Base-by-base conservation (phyloP, 208 protist species). In the Leptomonas seymouri region DNA sequence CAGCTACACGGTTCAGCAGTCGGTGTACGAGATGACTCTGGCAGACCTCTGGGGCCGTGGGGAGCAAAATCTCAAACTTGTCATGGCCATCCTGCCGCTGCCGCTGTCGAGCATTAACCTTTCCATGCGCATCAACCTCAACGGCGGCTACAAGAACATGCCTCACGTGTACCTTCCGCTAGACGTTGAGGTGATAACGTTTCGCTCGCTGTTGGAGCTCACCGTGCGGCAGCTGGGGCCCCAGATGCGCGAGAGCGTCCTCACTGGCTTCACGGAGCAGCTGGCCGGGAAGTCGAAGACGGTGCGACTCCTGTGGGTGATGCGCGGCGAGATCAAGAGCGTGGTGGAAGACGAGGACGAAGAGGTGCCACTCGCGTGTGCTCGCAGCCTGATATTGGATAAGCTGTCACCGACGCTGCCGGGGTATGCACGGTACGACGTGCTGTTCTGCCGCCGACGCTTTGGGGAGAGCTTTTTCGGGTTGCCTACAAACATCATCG, bases 401-500 rank as follows among this genome's bases (percentile, higher is more conserved):
- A 67, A 56, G 44, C 51, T 78, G 28, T 72, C 53, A 2, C 49
- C 62, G 7, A 46, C 28, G 27, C 31, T 76, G 12, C 39, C 71
- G 6, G 77, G 73, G n/a, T 72, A 82, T 42, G 57, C 62, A 21
- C 48, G 68, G 11, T 65, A 87, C 21, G 71, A 94, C 61, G 84
- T 94, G 14, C 63, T 81, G 30, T 94, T 90, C 57, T 94, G 81
- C 70, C 74, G 78, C 44, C 82, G 88, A 4, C 81, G 85, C 54
- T 76, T 69, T 0, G 81, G 80, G 2, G 85, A 90, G 66, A 42
- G 67, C 30, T 91, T 82, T 49, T 94, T 94, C 56, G 89, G 89
- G 11, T 63, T 86, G 23, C 89, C 86, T 5, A 94, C 83, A 2
- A 89, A 82, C 59, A 87, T 94, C 28, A 51, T 41, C 44, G 55